Base-by-base conservation (phyloP, 2,329 filamentous ascomycete species). In the Thelonectria rubi region DNA sequence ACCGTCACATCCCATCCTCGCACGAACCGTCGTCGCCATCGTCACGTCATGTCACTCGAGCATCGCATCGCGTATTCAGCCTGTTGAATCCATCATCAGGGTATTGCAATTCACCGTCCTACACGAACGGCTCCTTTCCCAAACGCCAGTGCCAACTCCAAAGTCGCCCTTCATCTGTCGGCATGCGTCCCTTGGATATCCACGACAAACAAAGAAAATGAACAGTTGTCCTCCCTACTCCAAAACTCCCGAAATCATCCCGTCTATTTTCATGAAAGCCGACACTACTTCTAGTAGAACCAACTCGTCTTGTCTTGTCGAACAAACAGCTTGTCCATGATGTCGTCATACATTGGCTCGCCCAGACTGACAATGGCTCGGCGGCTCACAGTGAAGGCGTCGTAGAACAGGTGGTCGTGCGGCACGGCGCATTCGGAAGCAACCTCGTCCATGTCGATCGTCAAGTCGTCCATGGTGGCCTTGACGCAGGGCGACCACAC, bases 381-480 rank as follows among this genome's bases (percentile, higher is more conserved):
- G 57, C 76, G 73, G 34, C 69, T 70, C 6, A 86, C 72, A 1
- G 77, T 82, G 43, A 85, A 85, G 0, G 77, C 75, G 50, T 84
- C 82, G 71, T 80, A 82, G 70, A 86, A 87, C 2, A 88, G 74
- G 61, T 84, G 81, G 12, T 81, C 75, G 14, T 81, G 73, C 1
- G 81, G 81, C 3, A 72, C 68, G 2, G 78, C 72, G 67, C 85
- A 87, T 24, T 69, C 62, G 17, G 47, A 46, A 7, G 20, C 21
- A 6, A 59, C 43, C 17, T 58, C 55, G 14, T 64, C 40, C 49
- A 57, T 53, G 21, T 69, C 58, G 8, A 68, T 50, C 1, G 59
- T 51, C 12, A 65, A 48, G 39, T 67, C 65, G 20, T 59, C 54
- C 8, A 63, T 68, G 12, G 61, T 53, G 1, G 37, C 60, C 20